A percentile compares a stretch with the other conserved stretches of the same genome.
Conservation (phyloP, 345 rosid genomes). For the Melaleuca alternifolia region DNA sequence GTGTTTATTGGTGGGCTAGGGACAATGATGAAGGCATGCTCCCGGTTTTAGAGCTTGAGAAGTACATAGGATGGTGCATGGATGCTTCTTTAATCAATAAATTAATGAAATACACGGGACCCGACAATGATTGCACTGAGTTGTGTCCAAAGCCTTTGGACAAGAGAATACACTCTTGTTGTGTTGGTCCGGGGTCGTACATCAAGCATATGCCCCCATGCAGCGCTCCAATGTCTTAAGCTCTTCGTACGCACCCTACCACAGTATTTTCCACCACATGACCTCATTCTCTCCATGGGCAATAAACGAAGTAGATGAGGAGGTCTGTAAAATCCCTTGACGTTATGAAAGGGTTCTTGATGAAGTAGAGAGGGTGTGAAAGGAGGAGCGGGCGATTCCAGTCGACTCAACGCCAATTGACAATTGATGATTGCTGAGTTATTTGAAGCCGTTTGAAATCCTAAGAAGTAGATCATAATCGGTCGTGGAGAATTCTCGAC, state of each 20-base stretch:
- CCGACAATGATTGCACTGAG: not conserved
- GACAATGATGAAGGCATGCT: not conserved
- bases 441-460: no score
- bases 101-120: not conserved
- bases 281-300: not conserved
- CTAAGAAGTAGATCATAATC: not conserved
- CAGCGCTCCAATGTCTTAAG: not conserved
- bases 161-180: not conserved
- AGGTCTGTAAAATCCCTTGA: not conserved
- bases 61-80: not conserved
- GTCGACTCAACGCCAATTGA: no score
- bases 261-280: not conserved
- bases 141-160: not conserved
- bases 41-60: not conserved
- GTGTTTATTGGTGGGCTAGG: not conserved
- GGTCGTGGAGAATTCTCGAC: not conserved
- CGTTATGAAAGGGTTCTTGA: not conserved
- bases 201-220: not conserved
- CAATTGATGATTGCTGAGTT: no score
- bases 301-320: not conserved
- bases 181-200: not conserved
- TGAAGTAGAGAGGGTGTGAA: not conserved
- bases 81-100: not conserved
- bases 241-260: not conserved
- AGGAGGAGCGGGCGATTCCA: no score